phyloP scores from a whole-genome alignment of 1,284 basidiomycete genomes.

The Mycena sp. region DNA sequence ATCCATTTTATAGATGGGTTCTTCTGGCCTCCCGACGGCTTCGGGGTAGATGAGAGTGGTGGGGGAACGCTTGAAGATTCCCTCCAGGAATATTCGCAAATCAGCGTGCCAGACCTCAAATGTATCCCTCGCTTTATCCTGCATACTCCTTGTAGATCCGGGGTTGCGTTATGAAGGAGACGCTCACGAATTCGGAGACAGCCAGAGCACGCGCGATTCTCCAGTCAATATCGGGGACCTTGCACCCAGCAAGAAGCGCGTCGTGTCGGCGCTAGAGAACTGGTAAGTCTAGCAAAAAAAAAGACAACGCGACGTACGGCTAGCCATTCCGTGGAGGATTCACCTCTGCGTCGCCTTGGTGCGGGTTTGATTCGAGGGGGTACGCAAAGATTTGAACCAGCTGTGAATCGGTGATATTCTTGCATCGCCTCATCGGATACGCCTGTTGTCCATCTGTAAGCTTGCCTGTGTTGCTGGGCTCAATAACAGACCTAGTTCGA shows the following conservation, averaged over 20 bases:
- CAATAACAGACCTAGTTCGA: constrained; percentile 14
- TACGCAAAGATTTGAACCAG: not conserved
- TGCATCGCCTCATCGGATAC: constrained; percentile 19
- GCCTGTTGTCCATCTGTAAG: not conserved
- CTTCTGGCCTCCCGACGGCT: not conserved
- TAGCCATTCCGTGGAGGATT: constrained; percentile 18
- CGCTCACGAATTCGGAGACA: constrained; percentile 18
- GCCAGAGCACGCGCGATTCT: constrained; percentile 15
- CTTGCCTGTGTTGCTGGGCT: no score
- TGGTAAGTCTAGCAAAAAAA: not conserved
- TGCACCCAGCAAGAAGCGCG: constrained; percentile 13
- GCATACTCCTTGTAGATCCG: not conserved
- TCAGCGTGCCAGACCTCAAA: constrained; percentile 16
- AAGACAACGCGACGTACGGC: not conserved
- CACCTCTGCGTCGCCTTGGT: constrained; percentile 14
- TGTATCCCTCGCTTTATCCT: constrained; percentile 19
- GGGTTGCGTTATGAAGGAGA: no score
- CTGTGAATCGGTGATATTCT: constrained; percentile 11
- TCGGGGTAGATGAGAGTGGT: constrained; percentile 13
- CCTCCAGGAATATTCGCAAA: not conserved
- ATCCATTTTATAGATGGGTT: constrained; percentile 3
- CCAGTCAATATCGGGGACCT: constrained; percentile 25
- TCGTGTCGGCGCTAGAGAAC: constrained; percentile 12
- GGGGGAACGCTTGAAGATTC: not conserved
- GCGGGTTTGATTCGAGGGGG: constrained; percentile 24